Conservation (phyloP, 805 yeast species). For the Metschnikowia picachoensis region DNA sequence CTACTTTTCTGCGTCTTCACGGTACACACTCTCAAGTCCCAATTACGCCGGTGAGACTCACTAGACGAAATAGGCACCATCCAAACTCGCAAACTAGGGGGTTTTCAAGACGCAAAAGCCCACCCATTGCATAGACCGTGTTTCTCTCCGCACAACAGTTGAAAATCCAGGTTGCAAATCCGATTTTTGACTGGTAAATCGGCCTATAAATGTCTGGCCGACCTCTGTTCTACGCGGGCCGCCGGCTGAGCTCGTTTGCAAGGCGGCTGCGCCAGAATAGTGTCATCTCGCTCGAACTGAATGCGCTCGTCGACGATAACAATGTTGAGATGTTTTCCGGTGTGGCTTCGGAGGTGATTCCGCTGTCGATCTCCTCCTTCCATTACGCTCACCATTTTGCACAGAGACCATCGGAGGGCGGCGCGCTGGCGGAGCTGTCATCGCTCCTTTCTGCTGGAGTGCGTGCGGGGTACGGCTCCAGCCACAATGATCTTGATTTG, state of each 20-base stretch:
- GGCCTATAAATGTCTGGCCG: conserved; percentile 3
- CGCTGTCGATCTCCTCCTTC: conserved; percentile 72
- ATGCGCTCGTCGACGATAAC: conserved; percentile 48
- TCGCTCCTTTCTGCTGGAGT: conserved; percentile 29
- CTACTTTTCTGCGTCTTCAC: no score
- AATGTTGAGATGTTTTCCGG: conserved; percentile 73
- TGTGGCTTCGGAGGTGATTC: conserved; percentile 70
- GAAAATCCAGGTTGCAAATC: no score
- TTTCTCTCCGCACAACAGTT: no score
- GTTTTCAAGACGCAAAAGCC: no score
- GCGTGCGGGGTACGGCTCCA: conserved; percentile 6
- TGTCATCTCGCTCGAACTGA: conserved; percentile 30
- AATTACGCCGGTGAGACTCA: no score
- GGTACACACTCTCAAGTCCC: no score
- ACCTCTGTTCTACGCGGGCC: conserved; percentile 16
- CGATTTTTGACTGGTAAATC: no score
- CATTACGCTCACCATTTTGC: conserved; percentile 61
- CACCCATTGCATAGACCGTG: no score
- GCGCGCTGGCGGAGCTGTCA: conserved; percentile 27
- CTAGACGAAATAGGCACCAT: no score
- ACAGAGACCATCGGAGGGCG: conserved; percentile 19
- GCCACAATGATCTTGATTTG: conserved; percentile 27
- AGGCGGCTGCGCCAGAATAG: conserved; percentile 31
- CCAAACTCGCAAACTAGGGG: no score
- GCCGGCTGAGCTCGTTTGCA: conserved; percentile 26